Base-by-base conservation (phyloP, 345 rosid genomes). In the Euphorbia pulcherrima region DNA sequence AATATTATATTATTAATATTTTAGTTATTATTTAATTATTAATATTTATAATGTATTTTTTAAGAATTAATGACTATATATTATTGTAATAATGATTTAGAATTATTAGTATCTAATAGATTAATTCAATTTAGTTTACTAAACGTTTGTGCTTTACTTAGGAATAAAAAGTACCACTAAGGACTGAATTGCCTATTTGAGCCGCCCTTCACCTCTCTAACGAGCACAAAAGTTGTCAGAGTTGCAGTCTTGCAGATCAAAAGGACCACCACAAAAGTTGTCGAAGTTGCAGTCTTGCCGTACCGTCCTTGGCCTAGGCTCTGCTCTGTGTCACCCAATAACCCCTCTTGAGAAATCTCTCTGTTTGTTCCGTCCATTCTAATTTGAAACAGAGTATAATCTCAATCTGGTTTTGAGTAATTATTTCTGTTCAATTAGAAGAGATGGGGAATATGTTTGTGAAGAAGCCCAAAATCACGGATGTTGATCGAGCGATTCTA, bases 391-490 rank as follows among this genome's bases (percentile, higher is more conserved):
- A 5, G 24, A 50, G 8, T 50, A 17, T 24, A n/a, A 2, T 50
- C 55, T 18, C 5, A 20, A 47, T 14, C 20, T 47, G 2, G 52
- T 14, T n/a, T 47, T 47, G 5, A 47, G 4, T 47, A 47, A 47
- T 18, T 18, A 14, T 30, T 59, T 30, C 14, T 59, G 13, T 14
- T 59, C 35, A 29, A 33, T 59, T 2, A 7, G 17, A 44, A 63
- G 55, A 46, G 57, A 91, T 94, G 96, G 97, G 99, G 72, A 94
- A 94, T 74, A 14, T 94, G 68, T 87, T 91, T 64, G 97, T 84
- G 82, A 94, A 94, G 90, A 94, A 84, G 79, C 96, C 97, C 7
- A 89, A 94, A 83, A 85, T 94, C 81, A 89, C 96, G 5, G 95
- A 91, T 12, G 92, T 94, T 18, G 99, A 94, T 80, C 83, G 83